A percentile compares a stretch with the other conserved stretches of the same genome.
Evolutionary conservation across 495 filamentous ascomycete species (phyloP).

Genomic region (Aspergillus sclerotiicarbonarius): DNA sequence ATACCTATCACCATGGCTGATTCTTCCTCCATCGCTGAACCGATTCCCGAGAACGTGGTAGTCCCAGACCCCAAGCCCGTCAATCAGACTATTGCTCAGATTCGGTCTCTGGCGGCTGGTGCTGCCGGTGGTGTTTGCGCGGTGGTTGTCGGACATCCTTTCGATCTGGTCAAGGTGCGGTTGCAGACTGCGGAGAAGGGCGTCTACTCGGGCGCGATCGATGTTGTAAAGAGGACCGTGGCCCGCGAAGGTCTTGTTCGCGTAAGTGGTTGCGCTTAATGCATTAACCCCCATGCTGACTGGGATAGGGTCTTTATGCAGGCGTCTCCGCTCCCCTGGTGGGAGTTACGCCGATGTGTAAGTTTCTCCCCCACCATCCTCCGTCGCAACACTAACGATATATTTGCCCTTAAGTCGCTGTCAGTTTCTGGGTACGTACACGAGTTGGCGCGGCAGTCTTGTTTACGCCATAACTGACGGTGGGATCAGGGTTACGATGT

Average conservation of each 20-base stretch:
- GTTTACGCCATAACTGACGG: conserved; percentile 17
- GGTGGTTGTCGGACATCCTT: conserved; percentile 91
- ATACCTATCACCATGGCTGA: conserved; percentile 31
- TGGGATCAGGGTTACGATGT: conserved; percentile 76
- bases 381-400: conserved; percentile 1
- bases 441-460: not conserved
- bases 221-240: conserved; percentile 84
- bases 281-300: conserved; percentile 8
- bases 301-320: conserved; percentile 78
- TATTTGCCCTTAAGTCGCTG: conserved; percentile 67
- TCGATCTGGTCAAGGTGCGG: conserved; percentile 96
- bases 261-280: conserved; percentile 28
- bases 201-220: conserved; percentile 84
- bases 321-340: conserved; percentile 92
- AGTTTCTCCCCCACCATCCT: conserved; percentile 32
- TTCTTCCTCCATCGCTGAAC: conserved; percentile 30
- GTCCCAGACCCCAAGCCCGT: conserved; percentile 35
- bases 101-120: conserved; percentile 84
- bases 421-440: conserved; percentile 78
- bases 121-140: conserved; percentile 93
- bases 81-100: conserved; percentile 45
- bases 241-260: conserved; percentile 80
- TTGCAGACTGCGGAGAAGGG: conserved; percentile 94
- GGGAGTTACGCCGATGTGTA: conserved; percentile 98
- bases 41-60: conserved; percentile 36